phyloP scores from a whole-genome alignment of 306 rosid species.

The Ochetophila trinervis region DNA sequence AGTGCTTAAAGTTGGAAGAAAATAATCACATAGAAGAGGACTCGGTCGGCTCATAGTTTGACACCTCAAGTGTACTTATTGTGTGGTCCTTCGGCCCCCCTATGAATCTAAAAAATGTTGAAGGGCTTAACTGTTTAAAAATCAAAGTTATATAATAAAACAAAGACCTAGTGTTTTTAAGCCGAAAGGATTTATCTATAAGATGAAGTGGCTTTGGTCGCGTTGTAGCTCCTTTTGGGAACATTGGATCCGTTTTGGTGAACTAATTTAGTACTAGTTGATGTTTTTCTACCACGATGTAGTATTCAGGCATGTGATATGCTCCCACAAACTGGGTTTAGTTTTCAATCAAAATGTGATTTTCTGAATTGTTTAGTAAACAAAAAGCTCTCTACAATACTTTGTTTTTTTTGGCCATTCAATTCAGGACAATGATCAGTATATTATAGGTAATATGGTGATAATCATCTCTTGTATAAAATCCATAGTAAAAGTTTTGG shows the following conservation, averaged over 20 bases:
- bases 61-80: conserved; percentile 36
- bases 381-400: too few relatives aligned
- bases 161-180: conserved; percentile 9
- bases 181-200: conserved; percentile 21
- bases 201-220: conserved; percentile 45
- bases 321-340: conserved; percentile 31
- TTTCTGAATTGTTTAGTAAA: background rate
- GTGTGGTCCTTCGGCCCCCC: conserved; percentile 27
- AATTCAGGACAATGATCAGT: too few relatives aligned
- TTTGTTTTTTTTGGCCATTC: too few relatives aligned
- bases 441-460: too few relatives aligned
- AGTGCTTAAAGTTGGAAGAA: conserved; percentile 11
- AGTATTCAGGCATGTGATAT: conserved; percentile 47
- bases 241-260: conserved; percentile 53
- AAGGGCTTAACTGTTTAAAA: conserved; percentile 15
- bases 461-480: too few relatives aligned
- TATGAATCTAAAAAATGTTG: conserved; percentile 9
- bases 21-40: conserved; percentile 4
- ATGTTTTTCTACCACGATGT: conserved; percentile 28
- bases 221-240: conserved; percentile 58
- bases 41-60: conserved; percentile 42
- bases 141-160: conserved; percentile 11
- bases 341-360: background rate
- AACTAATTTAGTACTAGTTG: conserved; percentile 40
- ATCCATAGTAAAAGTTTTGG: too few relatives aligned